Evolutionary conservation across 2,329 filamentous ascomycete genomes (phyloP).

Genomic region (Talaromyces sp.): DNA sequence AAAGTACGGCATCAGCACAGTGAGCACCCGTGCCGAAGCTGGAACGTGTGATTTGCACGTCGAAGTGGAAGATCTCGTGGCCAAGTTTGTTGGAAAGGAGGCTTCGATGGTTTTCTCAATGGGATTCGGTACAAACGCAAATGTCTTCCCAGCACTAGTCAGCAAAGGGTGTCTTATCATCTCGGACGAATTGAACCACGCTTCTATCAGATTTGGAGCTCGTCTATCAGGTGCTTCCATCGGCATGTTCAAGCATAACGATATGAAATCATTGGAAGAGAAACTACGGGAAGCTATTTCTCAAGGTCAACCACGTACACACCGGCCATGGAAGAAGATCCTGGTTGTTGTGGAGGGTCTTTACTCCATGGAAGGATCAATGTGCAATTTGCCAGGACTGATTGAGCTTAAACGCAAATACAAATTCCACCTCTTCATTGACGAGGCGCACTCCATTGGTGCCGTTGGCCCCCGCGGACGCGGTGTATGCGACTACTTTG

Average conservation of each 20-base stretch:
- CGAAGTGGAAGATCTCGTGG: conserved; percentile 87
- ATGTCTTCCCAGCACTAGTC: conserved; percentile 86
- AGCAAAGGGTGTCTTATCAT: conserved; percentile 92
- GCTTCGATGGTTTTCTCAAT: conserved; percentile 97
- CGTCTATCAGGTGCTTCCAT: conserved; percentile 94
- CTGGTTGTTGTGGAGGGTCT: conserved; percentile 92
- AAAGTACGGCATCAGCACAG: conserved; percentile 79
- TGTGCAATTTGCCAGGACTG: conserved; percentile 94
- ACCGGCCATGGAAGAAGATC: conserved; percentile 99
- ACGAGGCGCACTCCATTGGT: conserved; percentile 94
- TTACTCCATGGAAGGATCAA: conserved; percentile 99
- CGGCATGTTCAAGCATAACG: conserved; percentile 95
- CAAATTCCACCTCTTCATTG: conserved; percentile 94
- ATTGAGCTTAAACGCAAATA: conserved; percentile 87
- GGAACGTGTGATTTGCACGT: conserved; percentile 84
- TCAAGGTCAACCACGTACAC: conserved; percentile 95
- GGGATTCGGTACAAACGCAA: conserved; percentile 96
- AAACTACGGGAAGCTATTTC: conserved; percentile 89
- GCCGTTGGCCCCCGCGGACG: conserved; percentile 84
- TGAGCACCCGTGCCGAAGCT: conserved; percentile 76
- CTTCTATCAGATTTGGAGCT: conserved; percentile 92
- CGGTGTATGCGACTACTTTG: conserved; percentile 97
- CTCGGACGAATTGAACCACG: conserved; percentile 96
- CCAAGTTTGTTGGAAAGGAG: conserved; percentile 89
- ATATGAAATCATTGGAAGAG: conserved; percentile 82